Percentiles rank a stretch among this genome's conserved stretches.
phyloP scores from a whole-genome alignment of 495 filamentous ascomycete genomes.

The Aspergillus sclerotiicarbonarius region DNA sequence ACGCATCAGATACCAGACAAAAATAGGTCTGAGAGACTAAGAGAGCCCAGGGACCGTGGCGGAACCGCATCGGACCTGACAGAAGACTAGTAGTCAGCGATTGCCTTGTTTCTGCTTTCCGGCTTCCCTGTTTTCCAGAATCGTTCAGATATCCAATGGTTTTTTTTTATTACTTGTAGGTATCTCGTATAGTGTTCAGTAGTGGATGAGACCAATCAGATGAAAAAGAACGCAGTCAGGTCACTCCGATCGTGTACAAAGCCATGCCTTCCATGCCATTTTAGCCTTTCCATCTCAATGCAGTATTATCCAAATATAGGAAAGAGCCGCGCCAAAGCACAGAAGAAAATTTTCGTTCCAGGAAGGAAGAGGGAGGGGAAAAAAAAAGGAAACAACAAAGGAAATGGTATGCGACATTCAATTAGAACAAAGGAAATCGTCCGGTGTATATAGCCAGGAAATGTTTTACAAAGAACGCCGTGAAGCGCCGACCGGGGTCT shows the following conservation, averaged over 20 bases:
- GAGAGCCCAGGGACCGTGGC: neutral
- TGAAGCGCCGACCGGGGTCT: conserved; percentile 24
- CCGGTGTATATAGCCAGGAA: conserved; percentile 18
- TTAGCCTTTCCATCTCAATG: conserved; percentile 16
- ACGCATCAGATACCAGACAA: neutral
- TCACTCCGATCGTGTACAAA: conserved; percentile 21
- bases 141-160: conserved; percentile 16
- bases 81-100: neutral
- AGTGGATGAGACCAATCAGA: conserved; percentile 20
- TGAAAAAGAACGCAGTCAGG: conserved; percentile 14
- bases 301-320: conserved; percentile 19
- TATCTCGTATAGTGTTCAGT: conserved; percentile 18
- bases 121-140: conserved; percentile 10
- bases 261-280: conserved; percentile 1
- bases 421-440: conserved; percentile 29
- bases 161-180: neutral
- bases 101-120: neutral
- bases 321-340: conserved; percentile 15
- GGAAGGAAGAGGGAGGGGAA: conserved; percentile 3
- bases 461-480: conserved; percentile 40
- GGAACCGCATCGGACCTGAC: neutral
- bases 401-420: conserved; percentile 14
- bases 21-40: neutral
- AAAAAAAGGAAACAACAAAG: conserved; percentile 14
- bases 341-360: neutral